These are phyloP conservation scores for Cochlearia excelsa DNA, from an alignment of 345 rosid species.

Conservation along the genomic window DNA sequence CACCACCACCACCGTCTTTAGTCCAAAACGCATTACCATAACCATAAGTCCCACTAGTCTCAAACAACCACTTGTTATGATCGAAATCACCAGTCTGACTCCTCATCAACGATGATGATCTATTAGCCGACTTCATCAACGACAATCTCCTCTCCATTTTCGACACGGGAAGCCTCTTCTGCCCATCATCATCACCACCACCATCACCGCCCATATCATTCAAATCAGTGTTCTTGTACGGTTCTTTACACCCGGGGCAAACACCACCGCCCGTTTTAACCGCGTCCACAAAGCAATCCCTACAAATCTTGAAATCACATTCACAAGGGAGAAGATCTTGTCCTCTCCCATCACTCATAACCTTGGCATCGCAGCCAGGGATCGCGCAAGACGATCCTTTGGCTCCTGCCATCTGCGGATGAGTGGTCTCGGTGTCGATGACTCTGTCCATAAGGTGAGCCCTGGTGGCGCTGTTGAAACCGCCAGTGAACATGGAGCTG, in stretches of 20 bases:
- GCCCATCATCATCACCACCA: slow-evolving; percentile 44
- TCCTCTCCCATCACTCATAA: slow-evolving; percentile 93
- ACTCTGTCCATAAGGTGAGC: slow-evolving; percentile 99
- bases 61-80: slow-evolving; percentile 90
- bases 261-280: slow-evolving; percentile 77
- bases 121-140: slow-evolving; percentile 76
- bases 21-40: slow-evolving; percentile 98
- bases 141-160: slow-evolving; percentile 96
- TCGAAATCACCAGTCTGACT: slow-evolving; percentile 97
- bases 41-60: slow-evolving; percentile 88
- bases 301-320: slow-evolving; percentile 92
- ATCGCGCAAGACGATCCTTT: slow-evolving; percentile 89
- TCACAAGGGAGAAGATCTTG: slow-evolving; percentile 89
- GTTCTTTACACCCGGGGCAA: slow-evolving; percentile 92
- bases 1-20: slow-evolving; percentile 78
- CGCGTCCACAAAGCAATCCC: slow-evolving; percentile 90
- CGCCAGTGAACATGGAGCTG: slow-evolving; percentile 89
- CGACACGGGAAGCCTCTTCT: slow-evolving; percentile 66
- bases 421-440: slow-evolving; percentile 79
- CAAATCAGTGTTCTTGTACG: slow-evolving; percentile 76
- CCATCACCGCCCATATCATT: slow-evolving; percentile 54
- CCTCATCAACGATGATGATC: slow-evolving; percentile 81
- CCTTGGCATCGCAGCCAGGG: slow-evolving; percentile 91
- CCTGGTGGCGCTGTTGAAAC: slow-evolving; percentile 76
- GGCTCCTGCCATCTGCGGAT: slow-evolving; percentile 97